Evolutionary conservation across 805 yeast species (phyloP), one percentile per base, ranked within the genome.

Genomic region (Cyberlindnera americana): DNA sequence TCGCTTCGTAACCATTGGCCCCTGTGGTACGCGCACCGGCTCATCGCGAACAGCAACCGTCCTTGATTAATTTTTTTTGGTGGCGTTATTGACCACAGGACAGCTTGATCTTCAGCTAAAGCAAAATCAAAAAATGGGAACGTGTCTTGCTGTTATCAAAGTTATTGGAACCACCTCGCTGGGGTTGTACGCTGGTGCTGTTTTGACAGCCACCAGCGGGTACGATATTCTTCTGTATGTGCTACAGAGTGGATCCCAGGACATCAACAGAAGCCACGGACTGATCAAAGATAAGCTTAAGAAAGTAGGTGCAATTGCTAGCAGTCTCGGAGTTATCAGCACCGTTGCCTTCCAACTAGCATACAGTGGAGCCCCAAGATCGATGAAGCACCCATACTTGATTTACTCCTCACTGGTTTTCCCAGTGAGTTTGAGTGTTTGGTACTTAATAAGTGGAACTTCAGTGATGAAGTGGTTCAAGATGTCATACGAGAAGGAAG

Each of bases 321-420:
- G 55, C 12, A 46, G 58, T 2, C 61, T 79, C 24, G 79, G 80
- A 14, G 55, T 72, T 4, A 29, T 78, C 18, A 69, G 83, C 7
- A 51, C 82, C 1, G 60, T 66, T 25, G 64, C 78, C 35, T 78
- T 83, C 49, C 62, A 68, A 23, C 48, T 71, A 46, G 81, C 83
- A n/a, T 83, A 70, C 55, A 64, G 63, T 35, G 68, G 70, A 35
- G 77, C 88, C 1, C 77, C 85, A 16, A 49, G 60, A 5, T 56
- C 65, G 26, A 78, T 72, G 40, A 75, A 75, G 59, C 95, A 84
- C 60, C 93, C 93, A 16, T 84, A 83, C 57, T 69, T 84, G 54
- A 54, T 84, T 12, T 84, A 84, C 32, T 47, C 60, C 5, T 48
- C 57, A 4, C 43, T 56, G 33, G 53, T 56, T 6, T 50, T 50